phyloP scores from a whole-genome alignment of 1,139 yeast genomes.

The Geotrichum europaeum region DNA sequence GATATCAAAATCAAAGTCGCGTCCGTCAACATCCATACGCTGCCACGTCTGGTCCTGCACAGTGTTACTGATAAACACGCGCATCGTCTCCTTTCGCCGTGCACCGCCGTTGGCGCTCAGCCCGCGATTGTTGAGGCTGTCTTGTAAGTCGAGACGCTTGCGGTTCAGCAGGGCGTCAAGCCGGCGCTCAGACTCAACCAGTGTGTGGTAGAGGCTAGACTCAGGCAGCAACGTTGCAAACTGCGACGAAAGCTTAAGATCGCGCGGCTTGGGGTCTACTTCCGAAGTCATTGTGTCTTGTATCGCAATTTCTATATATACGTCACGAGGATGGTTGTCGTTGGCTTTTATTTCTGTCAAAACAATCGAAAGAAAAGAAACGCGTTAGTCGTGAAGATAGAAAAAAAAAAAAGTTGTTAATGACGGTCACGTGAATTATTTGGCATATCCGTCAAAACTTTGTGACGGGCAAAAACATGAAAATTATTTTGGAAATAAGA shows the following conservation, averaged over 20 bases:
- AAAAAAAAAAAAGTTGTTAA: neutral
- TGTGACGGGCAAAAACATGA: neutral
- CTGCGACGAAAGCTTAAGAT: conserved; percentile 55
- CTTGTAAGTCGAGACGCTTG: conserved; percentile 81
- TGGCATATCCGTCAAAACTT: neutral
- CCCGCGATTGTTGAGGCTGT: conserved; percentile 37
- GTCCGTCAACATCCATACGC: conserved; percentile 32
- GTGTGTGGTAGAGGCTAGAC: conserved; percentile 59
- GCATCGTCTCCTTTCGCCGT: conserved; percentile 49
- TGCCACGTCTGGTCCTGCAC: conserved; percentile 94
- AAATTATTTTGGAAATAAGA: too few relatives aligned
- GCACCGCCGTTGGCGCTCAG: conserved; percentile 20
- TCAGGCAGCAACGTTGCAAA: conserved; percentile 66
- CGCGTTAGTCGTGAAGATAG: neutral
- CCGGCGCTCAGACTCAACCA: conserved; percentile 71
- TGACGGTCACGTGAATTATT: neutral
- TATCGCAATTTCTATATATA: neutral
- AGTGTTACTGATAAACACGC: conserved; percentile 79
- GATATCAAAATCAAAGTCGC: conserved; percentile 34
- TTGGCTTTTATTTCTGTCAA: neutral
- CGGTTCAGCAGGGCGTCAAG: conserved; percentile 77
- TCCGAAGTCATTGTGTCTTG: conserved; percentile 10
- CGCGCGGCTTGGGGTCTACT: conserved; percentile 55
- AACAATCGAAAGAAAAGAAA: neutral
- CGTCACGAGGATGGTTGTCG: neutral